Conservation (phyloP, 1,284 basidiomycete species). For the Leccinum solheimii region DNA sequence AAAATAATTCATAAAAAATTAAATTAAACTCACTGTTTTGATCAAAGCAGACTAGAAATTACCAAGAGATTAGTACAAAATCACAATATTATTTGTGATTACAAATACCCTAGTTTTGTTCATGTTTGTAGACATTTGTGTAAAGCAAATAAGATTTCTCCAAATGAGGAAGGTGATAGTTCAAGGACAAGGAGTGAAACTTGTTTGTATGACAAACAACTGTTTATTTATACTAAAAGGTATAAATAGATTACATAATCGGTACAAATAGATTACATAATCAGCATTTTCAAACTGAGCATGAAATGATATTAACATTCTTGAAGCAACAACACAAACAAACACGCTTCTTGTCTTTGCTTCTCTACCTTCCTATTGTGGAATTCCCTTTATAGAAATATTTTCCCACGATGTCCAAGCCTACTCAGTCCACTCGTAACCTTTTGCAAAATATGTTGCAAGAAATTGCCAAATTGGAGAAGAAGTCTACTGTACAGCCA, state of each 20-base stretch:
- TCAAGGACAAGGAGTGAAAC: not conserved
- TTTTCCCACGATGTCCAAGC: not conserved
- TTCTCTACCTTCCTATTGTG: not conserved
- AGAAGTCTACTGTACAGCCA: not conserved
- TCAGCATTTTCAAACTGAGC: not conserved
- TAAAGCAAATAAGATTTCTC: not conserved
- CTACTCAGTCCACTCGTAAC: not conserved
- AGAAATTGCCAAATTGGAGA: not conserved
- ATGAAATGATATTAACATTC: not conserved
- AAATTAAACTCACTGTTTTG: too few species aligned
- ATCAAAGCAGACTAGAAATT: too few species aligned
- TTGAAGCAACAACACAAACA: not conserved
- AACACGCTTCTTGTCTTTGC: not conserved
- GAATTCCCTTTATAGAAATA: not conserved
- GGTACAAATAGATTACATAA: not conserved
- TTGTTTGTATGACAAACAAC: not conserved
- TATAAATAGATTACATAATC: not conserved
- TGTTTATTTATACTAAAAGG: not conserved
- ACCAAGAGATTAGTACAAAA: too few species aligned
- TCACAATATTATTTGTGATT: too few species aligned
- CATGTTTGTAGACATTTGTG: not conserved
- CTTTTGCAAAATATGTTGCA: not conserved
- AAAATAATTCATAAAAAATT: too few species aligned
- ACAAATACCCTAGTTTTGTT: not conserved
- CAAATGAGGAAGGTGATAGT: not conserved